phyloP scores from a whole-genome alignment of 2,329 filamentous ascomycete species.

The Colletotrichum tabaci region DNA sequence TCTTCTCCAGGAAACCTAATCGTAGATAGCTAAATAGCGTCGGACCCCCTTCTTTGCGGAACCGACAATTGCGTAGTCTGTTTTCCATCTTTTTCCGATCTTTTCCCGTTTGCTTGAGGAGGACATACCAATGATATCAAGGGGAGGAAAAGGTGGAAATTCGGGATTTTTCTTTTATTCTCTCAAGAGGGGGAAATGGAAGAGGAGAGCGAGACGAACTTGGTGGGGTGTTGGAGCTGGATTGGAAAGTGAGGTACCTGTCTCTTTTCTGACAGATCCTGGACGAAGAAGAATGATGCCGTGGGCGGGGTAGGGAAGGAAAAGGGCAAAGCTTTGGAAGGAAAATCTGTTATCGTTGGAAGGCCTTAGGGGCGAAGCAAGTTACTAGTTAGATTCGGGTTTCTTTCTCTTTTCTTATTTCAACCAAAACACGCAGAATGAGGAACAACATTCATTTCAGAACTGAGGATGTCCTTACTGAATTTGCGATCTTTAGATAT shows the following conservation, averaged over 20 bases:
- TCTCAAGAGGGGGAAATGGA: neutral
- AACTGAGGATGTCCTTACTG: neutral
- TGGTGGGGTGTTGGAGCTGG: neutral
- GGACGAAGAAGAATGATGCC: neutral
- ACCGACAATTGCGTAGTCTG: slow-evolving; percentile 7
- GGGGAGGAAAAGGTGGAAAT: slow-evolving; percentile 41
- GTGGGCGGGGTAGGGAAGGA: neutral
- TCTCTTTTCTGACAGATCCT: neutral
- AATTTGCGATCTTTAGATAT: neutral
- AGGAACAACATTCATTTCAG: slow-evolving; percentile 35
- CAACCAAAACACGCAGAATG: slow-evolving; percentile 15
- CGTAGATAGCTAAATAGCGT: slow-evolving; percentile 41
- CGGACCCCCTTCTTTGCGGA: neutral
- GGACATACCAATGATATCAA: slow-evolving; percentile 43
- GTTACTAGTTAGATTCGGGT: slow-evolving; percentile 31
- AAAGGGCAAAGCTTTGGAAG: neutral
- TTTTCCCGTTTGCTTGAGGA: slow-evolving; percentile 21
- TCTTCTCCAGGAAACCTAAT: slow-evolving; percentile 30
- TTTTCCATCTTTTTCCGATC: neutral
- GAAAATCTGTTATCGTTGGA: slow-evolving; percentile 10
- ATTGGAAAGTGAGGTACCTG: too few relatives aligned
- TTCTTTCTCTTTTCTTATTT: neutral
- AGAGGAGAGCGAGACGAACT: neutral
- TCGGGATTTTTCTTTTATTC: neutral
- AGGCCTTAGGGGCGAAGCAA: slow-evolving; percentile 17